Evolutionary conservation across 2,329 filamentous ascomycete genomes (phyloP).

Genomic region (Botryotinia calthae): DNA sequence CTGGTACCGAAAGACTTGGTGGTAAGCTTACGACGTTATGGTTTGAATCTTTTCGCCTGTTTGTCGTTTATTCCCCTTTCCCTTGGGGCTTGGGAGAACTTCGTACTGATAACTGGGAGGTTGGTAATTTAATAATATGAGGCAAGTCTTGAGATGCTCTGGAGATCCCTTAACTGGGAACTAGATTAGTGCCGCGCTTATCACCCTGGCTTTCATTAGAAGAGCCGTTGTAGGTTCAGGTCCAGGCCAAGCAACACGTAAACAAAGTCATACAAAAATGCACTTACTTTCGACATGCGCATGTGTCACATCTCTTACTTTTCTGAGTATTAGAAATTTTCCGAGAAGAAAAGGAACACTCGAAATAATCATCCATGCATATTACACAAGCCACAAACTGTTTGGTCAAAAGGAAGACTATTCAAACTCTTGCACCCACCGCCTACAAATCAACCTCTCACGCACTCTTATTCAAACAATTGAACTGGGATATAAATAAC

Average conservation of each 20-base stretch:
- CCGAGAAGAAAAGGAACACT: background rate
- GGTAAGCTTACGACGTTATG: conserved; percentile 21
- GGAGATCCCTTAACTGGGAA: background rate
- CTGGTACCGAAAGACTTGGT: conserved; percentile 17
- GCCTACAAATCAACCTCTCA: background rate
- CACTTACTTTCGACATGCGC: background rate
- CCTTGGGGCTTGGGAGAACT: background rate
- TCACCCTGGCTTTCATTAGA: background rate
- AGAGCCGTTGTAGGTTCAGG: conserved; percentile 5
- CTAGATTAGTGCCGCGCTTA: background rate
- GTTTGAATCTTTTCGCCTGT: background rate
- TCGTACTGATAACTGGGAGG: background rate
- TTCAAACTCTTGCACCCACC: background rate
- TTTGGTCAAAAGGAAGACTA: background rate
- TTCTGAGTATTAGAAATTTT: background rate
- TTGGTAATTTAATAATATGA: background rate
- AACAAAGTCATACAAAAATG: background rate
- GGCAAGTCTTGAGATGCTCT: background rate
- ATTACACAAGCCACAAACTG: conserved; percentile 1
- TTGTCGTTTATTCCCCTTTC: background rate
- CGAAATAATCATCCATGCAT: conserved; percentile 2
- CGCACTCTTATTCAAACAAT: background rate
- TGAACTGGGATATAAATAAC: conserved; percentile 19
- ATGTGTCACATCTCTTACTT: background rate
- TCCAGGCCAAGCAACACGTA: conserved; percentile 15